Evolutionary conservation across 2,329 filamentous ascomycete species (phyloP), one percentile per base, ranked within the genome.

Genomic region (Atkinsonella texensis): DNA sequence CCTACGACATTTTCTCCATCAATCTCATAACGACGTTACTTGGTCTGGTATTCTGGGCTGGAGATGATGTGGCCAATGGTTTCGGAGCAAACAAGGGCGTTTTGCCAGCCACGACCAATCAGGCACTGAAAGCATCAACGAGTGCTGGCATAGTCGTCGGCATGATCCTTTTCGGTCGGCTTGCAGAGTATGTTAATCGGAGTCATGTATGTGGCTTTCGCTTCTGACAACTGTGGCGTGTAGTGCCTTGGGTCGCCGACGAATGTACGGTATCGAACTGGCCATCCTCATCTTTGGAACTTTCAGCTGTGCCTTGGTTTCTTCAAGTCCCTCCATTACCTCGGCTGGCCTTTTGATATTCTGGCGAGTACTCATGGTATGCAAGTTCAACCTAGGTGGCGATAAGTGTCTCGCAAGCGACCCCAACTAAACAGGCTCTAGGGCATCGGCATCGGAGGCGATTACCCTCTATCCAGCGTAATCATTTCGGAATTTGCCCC

Each of bases 401-500:
- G 28, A 28, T 28, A 28, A 7, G 28, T 28, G 28, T 28, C 28
- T 6, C 28, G 5, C 28, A 8, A 28, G 28, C 28, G 7, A 28
- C 7, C 7, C 28, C 28, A 28, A 8, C 28, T 53, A 52, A 49
- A 55, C 45, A 31, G 12, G 18, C n/a, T 8, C 20, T 39, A 73
- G 70, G 85, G 85, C 38, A 74, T 89, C 53, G 85, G 85, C 32
- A 87, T 89, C 48, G 86, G 87, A 57, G 87, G 87, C 55, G 87
- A 93, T 62, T 93, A 93, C 64, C 88, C 88, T 2, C 72, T 93
- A 7, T 85, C 80, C 45, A 84, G 84, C 0, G 84, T 93, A 50
- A 90, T 90, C 57, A 91, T 86, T 5, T 85, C 87, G 11, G 87
- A 93, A 74, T 91, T 91, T 63, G 85, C 87, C 9, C 88, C 85